A percentile compares a stretch with the other conserved stretches of the same genome.
These are phyloP conservation scores for Phytopythium montanum DNA, from an alignment of 352 stramenopile species.

Conservation along the genomic window DNA sequence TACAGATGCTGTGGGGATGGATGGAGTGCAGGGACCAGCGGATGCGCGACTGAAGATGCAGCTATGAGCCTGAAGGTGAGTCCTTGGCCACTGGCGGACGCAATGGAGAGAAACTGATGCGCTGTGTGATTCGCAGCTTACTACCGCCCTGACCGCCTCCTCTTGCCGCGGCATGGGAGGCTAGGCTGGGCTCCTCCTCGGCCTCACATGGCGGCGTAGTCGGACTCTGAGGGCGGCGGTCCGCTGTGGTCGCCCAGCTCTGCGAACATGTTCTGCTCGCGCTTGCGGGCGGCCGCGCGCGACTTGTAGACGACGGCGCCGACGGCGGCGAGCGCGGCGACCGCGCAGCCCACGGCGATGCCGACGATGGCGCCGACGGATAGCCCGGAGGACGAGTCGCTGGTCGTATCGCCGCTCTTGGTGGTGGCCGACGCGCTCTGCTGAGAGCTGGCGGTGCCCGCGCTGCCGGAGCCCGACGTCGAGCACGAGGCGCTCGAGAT, in stretches of 20 bases:
- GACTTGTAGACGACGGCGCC: conserved; percentile 9
- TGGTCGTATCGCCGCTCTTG: neutral
- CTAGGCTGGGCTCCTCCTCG: neutral
- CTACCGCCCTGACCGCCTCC: neutral
- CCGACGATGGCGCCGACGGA: neutral
- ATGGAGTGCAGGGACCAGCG: neutral
- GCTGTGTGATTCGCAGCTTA: neutral
- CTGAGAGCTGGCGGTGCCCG: neutral
- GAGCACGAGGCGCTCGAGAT: conserved; percentile 2
- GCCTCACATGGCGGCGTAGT: conserved; percentile 9
- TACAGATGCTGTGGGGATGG: neutral
- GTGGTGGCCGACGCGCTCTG: neutral
- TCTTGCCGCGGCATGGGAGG: neutral
- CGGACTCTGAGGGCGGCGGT: conserved; percentile 3
- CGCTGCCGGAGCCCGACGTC: neutral
- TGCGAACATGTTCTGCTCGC: conserved; percentile 11
- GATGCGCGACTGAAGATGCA: neutral
- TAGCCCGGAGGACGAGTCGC: neutral
- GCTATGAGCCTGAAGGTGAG: neutral
- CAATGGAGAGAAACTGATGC: neutral
- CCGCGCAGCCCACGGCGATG: conserved; percentile 1
- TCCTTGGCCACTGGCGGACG: neutral
- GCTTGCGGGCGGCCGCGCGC: conserved; percentile 5
- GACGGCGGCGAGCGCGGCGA: neutral
- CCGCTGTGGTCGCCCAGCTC: conserved; percentile 7